phyloP scores from a whole-genome alignment of 1,284 basidiomycete genomes.

The Trichosporon sp. region DNA sequence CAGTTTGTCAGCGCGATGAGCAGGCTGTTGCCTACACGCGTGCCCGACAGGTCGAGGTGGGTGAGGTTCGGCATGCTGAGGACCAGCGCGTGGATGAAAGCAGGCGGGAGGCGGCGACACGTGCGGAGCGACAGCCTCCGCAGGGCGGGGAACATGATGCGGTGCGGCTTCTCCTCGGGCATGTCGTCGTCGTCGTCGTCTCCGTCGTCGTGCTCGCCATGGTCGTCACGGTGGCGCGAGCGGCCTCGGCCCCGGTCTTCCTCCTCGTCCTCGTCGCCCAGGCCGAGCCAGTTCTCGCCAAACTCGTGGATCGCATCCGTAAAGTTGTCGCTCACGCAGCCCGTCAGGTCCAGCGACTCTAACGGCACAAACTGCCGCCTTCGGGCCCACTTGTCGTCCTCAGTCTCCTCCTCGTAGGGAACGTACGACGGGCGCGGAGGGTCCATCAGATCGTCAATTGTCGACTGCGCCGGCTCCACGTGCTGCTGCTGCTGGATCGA shows the following conservation, averaged over 20 bases:
- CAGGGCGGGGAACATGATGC: constrained; percentile 61
- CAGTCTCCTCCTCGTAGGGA: constrained; percentile 50
- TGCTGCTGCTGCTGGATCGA: constrained; percentile 12
- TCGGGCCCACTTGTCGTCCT: constrained; percentile 61
- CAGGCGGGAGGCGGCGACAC: constrained; percentile 67
- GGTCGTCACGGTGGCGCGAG: constrained; percentile 13
- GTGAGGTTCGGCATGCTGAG: constrained; percentile 44
- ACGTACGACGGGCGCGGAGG: constrained; percentile 38
- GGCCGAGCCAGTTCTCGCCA: constrained; percentile 61
- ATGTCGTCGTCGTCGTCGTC: constrained; percentile 20
- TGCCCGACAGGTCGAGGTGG: constrained; percentile 52
- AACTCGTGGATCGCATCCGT: constrained; percentile 77
- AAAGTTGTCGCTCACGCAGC: constrained; percentile 86
- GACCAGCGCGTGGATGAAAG: constrained; percentile 71
- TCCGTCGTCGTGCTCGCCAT: constrained; percentile 16
- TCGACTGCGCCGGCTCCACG: constrained; percentile 12
- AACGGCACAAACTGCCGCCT: constrained; percentile 55
- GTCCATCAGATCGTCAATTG: constrained; percentile 23
- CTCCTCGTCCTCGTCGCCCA: constrained; percentile 51
- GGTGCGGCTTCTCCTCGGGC: constrained; percentile 38
- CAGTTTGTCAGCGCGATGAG: constrained; percentile 53
- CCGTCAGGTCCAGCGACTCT: constrained; percentile 86
- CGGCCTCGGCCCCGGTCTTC: constrained; percentile 48
- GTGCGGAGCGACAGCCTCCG: constrained; percentile 79
- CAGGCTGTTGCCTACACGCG: constrained; percentile 63